Evolutionary conservation across 176 grass and related monocot genomes (phyloP).

Genomic region (Oryza punctata): DNA sequence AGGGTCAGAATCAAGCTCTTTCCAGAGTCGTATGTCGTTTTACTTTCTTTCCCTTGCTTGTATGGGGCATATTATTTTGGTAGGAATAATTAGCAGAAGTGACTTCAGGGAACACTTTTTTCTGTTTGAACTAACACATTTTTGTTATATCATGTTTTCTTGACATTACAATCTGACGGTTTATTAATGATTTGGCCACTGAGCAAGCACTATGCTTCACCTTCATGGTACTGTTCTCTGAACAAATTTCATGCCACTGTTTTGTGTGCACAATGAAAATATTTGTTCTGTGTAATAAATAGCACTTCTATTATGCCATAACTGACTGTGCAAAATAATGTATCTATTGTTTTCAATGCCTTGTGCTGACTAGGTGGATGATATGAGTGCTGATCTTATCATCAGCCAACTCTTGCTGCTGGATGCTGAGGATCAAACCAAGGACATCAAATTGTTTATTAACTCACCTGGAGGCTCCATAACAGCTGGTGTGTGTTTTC

Average conservation of each 20-base stretch:
- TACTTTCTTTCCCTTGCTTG: not conserved
- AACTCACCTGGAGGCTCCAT: conserved; percentile 94
- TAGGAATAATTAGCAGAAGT: conserved; percentile 7
- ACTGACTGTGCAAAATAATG: conserved; percentile 25
- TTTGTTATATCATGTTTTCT: not conserved
- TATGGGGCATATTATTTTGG: not conserved
- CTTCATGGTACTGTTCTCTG: not conserved
- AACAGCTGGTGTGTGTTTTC: conserved; percentile 63
- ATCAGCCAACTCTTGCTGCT: conserved; percentile 86
- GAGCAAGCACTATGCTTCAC: conserved; percentile 1
- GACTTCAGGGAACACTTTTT: not conserved
- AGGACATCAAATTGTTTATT: conserved; percentile 96
- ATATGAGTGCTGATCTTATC: conserved; percentile 78
- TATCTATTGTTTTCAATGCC: conserved; percentile 28
- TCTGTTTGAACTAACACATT: conserved; percentile 8
- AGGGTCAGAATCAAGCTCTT: not conserved
- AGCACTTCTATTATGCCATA: not conserved
- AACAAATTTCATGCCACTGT: not conserved
- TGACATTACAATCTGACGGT: conserved; percentile 9
- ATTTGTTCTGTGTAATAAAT: conserved; percentile 8
- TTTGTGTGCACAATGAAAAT: conserved; percentile 7
- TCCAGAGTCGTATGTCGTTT: not conserved
- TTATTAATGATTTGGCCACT: not conserved
- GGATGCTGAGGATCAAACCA: conserved; percentile 81
- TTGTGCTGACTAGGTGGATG: conserved; percentile 71